Base-by-base conservation (phyloP, 306 rosid genomes). In the Vigna trinervia region DNA sequence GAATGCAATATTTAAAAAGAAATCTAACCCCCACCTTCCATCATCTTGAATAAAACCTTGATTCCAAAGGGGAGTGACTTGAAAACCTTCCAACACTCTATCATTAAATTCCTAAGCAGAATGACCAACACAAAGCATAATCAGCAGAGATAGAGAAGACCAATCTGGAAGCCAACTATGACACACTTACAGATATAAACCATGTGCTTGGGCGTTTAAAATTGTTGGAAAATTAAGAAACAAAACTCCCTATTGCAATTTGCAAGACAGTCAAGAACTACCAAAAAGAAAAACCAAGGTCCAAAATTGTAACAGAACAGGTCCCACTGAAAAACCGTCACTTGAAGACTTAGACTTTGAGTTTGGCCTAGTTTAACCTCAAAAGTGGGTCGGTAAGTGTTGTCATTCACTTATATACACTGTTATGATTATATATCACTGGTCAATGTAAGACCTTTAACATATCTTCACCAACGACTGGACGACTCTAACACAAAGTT, bases 31-130 rank as follows among this genome's bases (percentile, higher is more conserved):
- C 57, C 69, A 92, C 98, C 98, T 92, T 84, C 97, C 96, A 74
- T 94, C 98, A 81, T 92, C 98, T 36, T 90, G 53, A 83, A 94
- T 90, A 80, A 80, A 90, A 38, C 98, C 98, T 84, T 94, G 98
- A 84, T 94, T 65, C 97, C 97, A 94, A 43, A 92, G 85, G 51
- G 98, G 97, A 67, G 90, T 94, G 67, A 90, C 98, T 89, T 94
- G 98, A 85, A 94, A 94, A 72, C 98, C 98, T 90, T 94, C 92
- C 85, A 48, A 12, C 67, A 94, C 97, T 80, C 82, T 90, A 67
- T 73, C 75, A 59, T 88, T n/a, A 71, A 94, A 94, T 66, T 94
- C 98, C 98, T 94, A 67, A 3, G 56, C 74, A 85, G 73, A 50
- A 70, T 41, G 46, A 58, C 68, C 77, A 77, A 62, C 10, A 74